These are phyloP conservation scores for Thielaviopsis euricoi DNA, from an alignment of 2,329 filamentous ascomycete species.

Conservation along the genomic window DNA sequence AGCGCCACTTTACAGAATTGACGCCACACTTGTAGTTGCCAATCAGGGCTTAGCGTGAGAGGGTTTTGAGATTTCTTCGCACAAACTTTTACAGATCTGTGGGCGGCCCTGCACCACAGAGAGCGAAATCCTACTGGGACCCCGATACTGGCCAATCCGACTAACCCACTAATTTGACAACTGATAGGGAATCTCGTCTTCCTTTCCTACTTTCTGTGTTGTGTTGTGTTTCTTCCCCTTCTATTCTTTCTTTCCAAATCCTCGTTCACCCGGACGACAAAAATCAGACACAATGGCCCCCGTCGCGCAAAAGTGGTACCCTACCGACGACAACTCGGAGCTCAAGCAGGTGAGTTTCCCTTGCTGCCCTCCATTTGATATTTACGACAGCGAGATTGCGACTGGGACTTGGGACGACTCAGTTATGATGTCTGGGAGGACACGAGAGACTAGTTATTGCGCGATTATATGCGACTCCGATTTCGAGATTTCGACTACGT, in stretches of 20 bases:
- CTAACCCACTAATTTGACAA: slow-evolving; percentile 11
- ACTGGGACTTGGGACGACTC: not conserved
- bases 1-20: not conserved
- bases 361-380: slow-evolving; percentile 12
- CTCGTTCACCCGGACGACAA: slow-evolving; percentile 15
- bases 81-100: slow-evolving; percentile 21
- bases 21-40: slow-evolving; percentile 12
- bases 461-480: too few relatives aligned
- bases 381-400: slow-evolving; percentile 14
- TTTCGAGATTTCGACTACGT: too few relatives aligned
- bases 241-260: slow-evolving; percentile 11
- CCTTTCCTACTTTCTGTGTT: slow-evolving; percentile 13
- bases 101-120: slow-evolving; percentile 14
- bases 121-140: slow-evolving; percentile 10
- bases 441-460: not conserved
- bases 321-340: slow-evolving; percentile 76
- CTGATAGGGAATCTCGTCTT: slow-evolving; percentile 16
- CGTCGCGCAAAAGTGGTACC: slow-evolving; percentile 99
- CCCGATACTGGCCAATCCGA: slow-evolving; percentile 6
- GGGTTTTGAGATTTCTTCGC: slow-evolving; percentile 24
- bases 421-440: not conserved
- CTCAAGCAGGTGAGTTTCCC: slow-evolving; percentile 76
- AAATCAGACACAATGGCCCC: slow-evolving; percentile 33
- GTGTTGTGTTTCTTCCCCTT: slow-evolving; percentile 11
- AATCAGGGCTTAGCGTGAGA: slow-evolving; percentile 22